Base-by-base conservation (phyloP, 371 early-diverging fungal genomes). In the Nematocida displodere region DNA sequence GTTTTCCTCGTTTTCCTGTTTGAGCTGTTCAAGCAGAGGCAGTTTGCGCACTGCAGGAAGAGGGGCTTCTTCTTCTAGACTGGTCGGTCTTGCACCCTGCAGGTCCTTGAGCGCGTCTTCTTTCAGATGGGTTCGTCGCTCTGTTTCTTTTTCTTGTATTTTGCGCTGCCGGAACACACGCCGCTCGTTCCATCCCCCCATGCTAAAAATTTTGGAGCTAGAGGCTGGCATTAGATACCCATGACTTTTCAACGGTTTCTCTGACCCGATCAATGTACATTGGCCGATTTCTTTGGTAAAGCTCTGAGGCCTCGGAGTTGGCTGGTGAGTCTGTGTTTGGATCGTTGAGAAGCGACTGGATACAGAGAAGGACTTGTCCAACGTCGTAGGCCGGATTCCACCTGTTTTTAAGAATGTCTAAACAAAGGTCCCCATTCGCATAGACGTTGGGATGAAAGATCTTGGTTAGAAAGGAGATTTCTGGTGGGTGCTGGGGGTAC, bases 401-500 rank as follows among this genome's bases (percentile, higher is more conserved):
- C 66, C 94, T 87, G 83, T 94, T 95, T 83, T 95, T 95, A 75
- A 96, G 83, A 82, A 98, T 95, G 83, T 96, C 97, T 64, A 98
- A 83, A 82, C 99, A 98, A 40, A 98, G 86, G 80, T 95, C 94
- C 4, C 99, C 99, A 83, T 90, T 93, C 56, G 91, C 91, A 81
- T 95, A 97, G 11, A 98, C 93, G 82, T 97, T 97, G 1, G 98
- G 97, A 83, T 98, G 99, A 85, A 93, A 98, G 91, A 98, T 95
- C 77, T 90, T 89, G 33, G 91, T 88, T 31, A 92, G 88, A 83
- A 98, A 98, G 81, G 89, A 89, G 29, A 96, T 93, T 61, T 89
- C 88, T 49, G 99, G 99, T 64, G 99, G 95, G 83, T 93, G 95
- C 82, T 92, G 94, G 8, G 99, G 97, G 83, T 96, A 97, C 34